Evolutionary conservation across 768 basidiomycete species (phyloP).

Genomic region (Pleurotus salmoneostramineus): DNA sequence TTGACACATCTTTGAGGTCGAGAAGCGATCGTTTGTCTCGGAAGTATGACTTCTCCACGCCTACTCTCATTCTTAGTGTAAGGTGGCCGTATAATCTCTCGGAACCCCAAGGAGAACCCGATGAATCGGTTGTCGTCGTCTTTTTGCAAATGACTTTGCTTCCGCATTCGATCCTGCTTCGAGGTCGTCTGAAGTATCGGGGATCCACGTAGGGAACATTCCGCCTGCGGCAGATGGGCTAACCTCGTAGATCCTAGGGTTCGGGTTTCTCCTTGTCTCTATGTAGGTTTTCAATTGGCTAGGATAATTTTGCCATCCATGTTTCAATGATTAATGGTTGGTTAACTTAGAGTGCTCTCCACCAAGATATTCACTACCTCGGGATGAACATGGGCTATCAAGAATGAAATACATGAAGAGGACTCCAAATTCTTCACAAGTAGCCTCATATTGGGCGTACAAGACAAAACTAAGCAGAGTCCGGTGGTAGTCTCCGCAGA

Average conservation of each 20-base stretch:
- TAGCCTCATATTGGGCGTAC: no score
- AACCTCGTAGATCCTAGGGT: not conserved
- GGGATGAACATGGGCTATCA: not conserved
- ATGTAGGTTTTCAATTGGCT: not conserved
- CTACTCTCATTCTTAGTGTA: no score
- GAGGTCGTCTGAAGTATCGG: not conserved
- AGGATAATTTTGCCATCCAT: not conserved
- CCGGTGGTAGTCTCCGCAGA: not conserved
- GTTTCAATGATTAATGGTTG: not conserved
- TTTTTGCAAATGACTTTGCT: not conserved
- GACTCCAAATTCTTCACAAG: no score
- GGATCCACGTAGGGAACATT: not conserved
- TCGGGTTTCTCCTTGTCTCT: not conserved
- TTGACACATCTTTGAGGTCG: not conserved
- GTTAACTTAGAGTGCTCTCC: not conserved
- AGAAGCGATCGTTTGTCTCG: no score
- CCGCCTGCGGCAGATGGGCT: not conserved
- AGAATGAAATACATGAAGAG: not conserved
- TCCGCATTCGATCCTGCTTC: not conserved
- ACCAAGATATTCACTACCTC: not conserved
- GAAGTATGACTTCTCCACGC: no score
- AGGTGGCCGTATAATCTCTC: no score
- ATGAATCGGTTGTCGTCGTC: no score
- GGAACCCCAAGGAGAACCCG: no score
- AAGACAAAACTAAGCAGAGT: not conserved